Percentiles rank a stretch among this genome's conserved stretches.
Conservation (phyloP, 2,329 filamentous ascomycete genomes). For the Aspergillus versicolor region DNA sequence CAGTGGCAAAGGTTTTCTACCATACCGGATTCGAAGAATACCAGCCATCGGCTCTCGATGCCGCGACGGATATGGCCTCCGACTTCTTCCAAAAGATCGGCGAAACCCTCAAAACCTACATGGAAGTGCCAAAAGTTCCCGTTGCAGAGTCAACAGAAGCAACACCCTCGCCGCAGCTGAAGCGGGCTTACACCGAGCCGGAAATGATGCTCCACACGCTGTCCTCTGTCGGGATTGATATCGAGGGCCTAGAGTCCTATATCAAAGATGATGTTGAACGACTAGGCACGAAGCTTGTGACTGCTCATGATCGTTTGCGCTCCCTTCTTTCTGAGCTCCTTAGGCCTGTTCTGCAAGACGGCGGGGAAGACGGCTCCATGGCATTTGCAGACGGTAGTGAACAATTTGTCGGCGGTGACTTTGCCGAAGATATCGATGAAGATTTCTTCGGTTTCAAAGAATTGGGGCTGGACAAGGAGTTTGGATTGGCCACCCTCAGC, state of each 20-base stretch:
- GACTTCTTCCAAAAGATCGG: constrained; percentile 88
- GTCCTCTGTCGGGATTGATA: constrained; percentile 76
- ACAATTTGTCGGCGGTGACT: constrained; percentile 94
- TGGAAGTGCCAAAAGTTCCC: constrained; percentile 75
- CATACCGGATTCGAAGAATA: constrained; percentile 96
- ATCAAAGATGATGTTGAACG: constrained; percentile 93
- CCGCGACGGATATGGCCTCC: constrained; percentile 81
- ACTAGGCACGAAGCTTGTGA: constrained; percentile 71
- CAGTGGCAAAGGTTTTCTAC: constrained; percentile 92
- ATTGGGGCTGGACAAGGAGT: constrained; percentile 85
- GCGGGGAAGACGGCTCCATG: constrained; percentile 77
- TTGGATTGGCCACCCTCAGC: constrained; percentile 81
- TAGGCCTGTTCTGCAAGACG: constrained; percentile 81
- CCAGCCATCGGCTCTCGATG: constrained; percentile 88
- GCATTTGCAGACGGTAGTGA: constrained; percentile 97
- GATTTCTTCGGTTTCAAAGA: constrained; percentile 99
- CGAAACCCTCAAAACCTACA: constrained; percentile 76
- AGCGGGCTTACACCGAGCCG: constrained; percentile 74
- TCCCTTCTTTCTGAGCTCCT: constrained; percentile 87
- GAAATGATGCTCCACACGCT: constrained; percentile 86
- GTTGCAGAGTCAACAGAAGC: constrained; percentile 46
- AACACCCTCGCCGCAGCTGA: constrained; percentile 47
- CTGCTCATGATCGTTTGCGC: constrained; percentile 94
- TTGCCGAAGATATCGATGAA: constrained; percentile 95
- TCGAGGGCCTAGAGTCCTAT: constrained; percentile 79